Base-by-base conservation (phyloP, 148 eudicot species). In the Cornus suecica region DNA sequence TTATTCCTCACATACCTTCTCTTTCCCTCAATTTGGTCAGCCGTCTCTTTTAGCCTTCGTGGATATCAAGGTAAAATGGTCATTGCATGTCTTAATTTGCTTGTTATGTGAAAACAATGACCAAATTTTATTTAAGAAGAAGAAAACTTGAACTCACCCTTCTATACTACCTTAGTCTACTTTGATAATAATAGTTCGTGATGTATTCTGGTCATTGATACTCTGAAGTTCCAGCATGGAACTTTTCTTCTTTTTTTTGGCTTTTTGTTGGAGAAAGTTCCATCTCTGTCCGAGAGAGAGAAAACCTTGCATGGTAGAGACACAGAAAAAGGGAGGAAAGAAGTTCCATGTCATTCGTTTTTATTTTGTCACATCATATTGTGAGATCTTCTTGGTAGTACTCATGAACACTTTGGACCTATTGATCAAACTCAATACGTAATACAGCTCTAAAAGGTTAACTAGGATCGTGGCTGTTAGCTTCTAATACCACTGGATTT, bases 11-110 rank as follows among this genome's bases (percentile, higher is more conserved):
- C 88, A 13, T 92, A 91, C 77, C 79, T 95, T 24, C 84, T 91
- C 42, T 71, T 91, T 78, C 99, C 99, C 78, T 91, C 94, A 28
- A 78, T 95, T 64, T 81, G 87, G 82, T 92, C 97, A 41, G 82
- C 73, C 24, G 66, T 95, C 73, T 84, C 97, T 76, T 95, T 87
- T 77, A 90, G 75, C 83, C 78, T 95, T 61, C 94, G 99, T 74
- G 97, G 99, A 18, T 95, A 88, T 83, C 87, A 92, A 83, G 99
- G 99, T 95, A 82, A 71, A 8, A 70, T 20, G 10, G 37, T 61
- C 34, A 31, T 7, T 62, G 18, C 27, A 7, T 58, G 14, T 41
- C 15, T 28, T 8, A 28, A 75, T 29, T 69, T 60, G 22, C 37
- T 48, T 51, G 26, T 37, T 77, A 27, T 22, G 13, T 22, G 25